Percentiles rank a stretch among this genome's conserved stretches.
phyloP scores from a whole-genome alignment of 1,139 yeast species.

The Insectozyma bohioensis region DNA sequence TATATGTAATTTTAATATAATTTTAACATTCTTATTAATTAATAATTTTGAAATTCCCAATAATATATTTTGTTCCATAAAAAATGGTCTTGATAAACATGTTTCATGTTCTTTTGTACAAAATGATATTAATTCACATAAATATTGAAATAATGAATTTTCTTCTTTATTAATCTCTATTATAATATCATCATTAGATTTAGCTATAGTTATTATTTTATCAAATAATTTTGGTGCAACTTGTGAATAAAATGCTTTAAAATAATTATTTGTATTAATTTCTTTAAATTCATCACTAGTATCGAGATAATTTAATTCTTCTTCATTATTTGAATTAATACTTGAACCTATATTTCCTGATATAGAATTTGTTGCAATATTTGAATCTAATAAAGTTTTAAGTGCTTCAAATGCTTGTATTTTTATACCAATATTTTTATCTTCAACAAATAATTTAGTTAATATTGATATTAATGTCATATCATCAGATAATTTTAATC shows the following conservation, averaged over 20 bases:
- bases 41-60: constrained; percentile 51
- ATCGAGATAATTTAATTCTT: constrained; percentile 2
- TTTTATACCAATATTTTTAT: constrained; percentile 69
- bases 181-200: constrained; percentile 12
- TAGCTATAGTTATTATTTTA: constrained; percentile 30
- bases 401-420: constrained; percentile 85
- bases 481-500: constrained; percentile 48
- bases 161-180: constrained; percentile 25
- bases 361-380: constrained; percentile 24
- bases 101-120: constrained; percentile 65
- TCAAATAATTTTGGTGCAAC: constrained; percentile 62
- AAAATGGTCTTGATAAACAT: constrained; percentile 55
- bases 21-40: constrained; percentile 33
- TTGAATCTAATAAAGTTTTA: constrained; percentile 67
- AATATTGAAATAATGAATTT: constrained; percentile 55
- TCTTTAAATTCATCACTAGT: constrained; percentile 30
- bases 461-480: constrained; percentile 63
- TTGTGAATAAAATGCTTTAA: constrained; percentile 57
- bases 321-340: constrained; percentile 5
- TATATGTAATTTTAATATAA: constrained; percentile 63
- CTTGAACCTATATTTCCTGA: constrained; percentile 6
- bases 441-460: constrained; percentile 61
- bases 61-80: constrained; percentile 55
- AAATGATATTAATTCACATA: constrained; percentile 69
- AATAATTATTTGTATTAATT: constrained; percentile 51